phyloP scores from a whole-genome alignment of 805 yeast species.

The Pichia pseudocactophila region DNA sequence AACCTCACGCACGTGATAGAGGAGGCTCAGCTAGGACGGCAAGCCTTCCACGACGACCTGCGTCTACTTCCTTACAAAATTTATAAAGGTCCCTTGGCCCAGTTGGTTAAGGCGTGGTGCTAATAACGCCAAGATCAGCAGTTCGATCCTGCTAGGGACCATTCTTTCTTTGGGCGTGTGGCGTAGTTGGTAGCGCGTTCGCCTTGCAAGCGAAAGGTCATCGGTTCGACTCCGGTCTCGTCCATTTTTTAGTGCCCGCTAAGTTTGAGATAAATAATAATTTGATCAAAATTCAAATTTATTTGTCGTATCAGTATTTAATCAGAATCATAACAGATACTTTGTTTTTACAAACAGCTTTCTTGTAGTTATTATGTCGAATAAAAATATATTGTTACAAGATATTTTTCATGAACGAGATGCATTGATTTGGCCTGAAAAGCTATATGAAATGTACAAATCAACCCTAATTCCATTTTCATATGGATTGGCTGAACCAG shows the following conservation, averaged over 20 bases:
- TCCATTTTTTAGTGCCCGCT: too few species aligned
- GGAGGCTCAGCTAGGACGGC: too few species aligned
- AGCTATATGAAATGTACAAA: not conserved
- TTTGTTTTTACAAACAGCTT: too few species aligned
- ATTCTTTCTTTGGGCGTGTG: constrained; percentile 52
- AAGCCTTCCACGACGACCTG: too few species aligned
- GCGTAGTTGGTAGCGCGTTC: constrained; percentile 75
- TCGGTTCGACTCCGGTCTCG: constrained; percentile 73
- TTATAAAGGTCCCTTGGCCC: constrained; percentile 34
- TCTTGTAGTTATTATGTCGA: not conserved
- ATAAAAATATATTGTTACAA: not conserved
- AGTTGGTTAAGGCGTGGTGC: constrained; percentile 39
- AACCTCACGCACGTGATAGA: too few species aligned
- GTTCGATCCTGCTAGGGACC: constrained; percentile 87
- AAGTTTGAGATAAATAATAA: too few species aligned
- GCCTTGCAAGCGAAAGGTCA: constrained; percentile 38
- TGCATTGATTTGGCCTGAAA: not conserved
- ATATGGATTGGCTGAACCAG: constrained; percentile 7
- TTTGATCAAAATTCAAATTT: too few species aligned
- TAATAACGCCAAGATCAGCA: constrained; percentile 57
- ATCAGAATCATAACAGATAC: too few species aligned
- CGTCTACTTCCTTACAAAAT: too few species aligned
- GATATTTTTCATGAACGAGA: not conserved
- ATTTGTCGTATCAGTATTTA: too few species aligned
- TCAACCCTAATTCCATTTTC: constrained; percentile 6